phyloP scores from a whole-genome alignment of 1,284 basidiomycete species.

The Takashimella tepidaria region DNA sequence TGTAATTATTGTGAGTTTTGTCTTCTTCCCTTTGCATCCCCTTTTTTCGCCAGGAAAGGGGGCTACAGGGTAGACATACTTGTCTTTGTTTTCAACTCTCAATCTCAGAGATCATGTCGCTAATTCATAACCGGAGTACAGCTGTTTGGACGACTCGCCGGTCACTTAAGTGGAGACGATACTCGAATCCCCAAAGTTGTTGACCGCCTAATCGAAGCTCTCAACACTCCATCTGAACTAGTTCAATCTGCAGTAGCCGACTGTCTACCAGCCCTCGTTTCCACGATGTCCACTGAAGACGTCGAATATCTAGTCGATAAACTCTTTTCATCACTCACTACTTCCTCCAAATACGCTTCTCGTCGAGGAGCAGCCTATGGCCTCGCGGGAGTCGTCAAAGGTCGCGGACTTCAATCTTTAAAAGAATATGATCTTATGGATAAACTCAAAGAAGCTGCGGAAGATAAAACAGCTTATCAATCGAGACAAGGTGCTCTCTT shows the following conservation, averaged over 20 bases:
- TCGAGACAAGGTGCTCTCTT: constrained; percentile 92
- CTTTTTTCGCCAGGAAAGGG: too few species aligned
- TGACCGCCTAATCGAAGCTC: constrained; percentile 80
- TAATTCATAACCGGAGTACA: constrained; percentile 9
- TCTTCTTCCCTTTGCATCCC: too few species aligned
- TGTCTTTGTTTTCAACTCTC: neutral
- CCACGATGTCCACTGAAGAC: constrained; percentile 59
- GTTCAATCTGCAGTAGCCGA: constrained; percentile 97
- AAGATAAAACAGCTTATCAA: constrained; percentile 85
- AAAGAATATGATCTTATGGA: constrained; percentile 76
- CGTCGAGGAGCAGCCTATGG: constrained; percentile 95
- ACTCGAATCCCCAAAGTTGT: constrained; percentile 75
- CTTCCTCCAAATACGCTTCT: constrained; percentile 78
- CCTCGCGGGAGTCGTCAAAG: constrained; percentile 85
- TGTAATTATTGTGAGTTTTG: constrained; percentile 65
- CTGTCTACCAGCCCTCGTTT: constrained; percentile 82
- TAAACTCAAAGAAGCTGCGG: constrained; percentile 68
- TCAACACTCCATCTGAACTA: constrained; percentile 92
- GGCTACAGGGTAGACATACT: too few species aligned
- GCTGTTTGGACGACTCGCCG: constrained; percentile 86
- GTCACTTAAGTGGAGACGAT: constrained; percentile 76
- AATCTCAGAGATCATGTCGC: neutral
- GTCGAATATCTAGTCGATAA: constrained; percentile 67
- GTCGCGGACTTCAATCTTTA: constrained; percentile 77
- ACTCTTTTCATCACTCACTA: constrained; percentile 70